phyloP scores from a whole-genome alignment of 2,329 filamentous ascomycete species.

The Hypomyces perniciosus region DNA sequence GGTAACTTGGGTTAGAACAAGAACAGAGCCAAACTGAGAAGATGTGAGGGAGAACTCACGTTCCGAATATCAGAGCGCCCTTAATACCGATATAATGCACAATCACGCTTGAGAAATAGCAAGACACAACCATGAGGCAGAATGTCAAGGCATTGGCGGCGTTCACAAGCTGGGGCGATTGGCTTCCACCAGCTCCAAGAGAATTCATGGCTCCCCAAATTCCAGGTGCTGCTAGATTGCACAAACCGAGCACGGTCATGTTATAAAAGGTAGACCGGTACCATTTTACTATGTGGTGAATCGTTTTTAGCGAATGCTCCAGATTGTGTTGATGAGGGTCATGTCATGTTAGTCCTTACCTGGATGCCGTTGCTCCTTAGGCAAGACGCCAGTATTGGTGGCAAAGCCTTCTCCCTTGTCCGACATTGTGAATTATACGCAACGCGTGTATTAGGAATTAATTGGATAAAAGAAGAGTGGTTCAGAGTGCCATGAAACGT shows the following conservation, averaged over 20 bases:
- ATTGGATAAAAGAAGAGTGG: background rate
- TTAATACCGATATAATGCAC: slow-evolving; percentile 66
- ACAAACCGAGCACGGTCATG: slow-evolving; percentile 63
- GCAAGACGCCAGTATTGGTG: slow-evolving; percentile 1
- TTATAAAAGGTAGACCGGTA: slow-evolving; percentile 68
- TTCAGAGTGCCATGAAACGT: background rate
- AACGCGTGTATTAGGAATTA: background rate
- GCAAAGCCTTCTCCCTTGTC: slow-evolving; percentile 4
- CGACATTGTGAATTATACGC: background rate
- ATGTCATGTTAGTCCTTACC: slow-evolving; percentile 15
- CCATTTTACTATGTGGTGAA: slow-evolving; percentile 49
- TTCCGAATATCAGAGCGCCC: slow-evolving; percentile 63
- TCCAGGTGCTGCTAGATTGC: slow-evolving; percentile 64
- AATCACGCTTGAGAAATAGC: slow-evolving; percentile 57
- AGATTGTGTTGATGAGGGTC: background rate
- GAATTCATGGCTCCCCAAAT: slow-evolving; percentile 72
- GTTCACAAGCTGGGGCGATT: slow-evolving; percentile 61
- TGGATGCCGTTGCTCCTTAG: slow-evolving; percentile 27
- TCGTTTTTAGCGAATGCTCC: background rate
- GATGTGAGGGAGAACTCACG: slow-evolving; percentile 33
- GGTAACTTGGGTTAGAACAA: slow-evolving; percentile 3
- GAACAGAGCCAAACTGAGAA: too few relatives aligned
- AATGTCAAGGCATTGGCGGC: slow-evolving; percentile 67
- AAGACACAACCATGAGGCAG: slow-evolving; percentile 66
- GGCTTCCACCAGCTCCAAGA: slow-evolving; percentile 62